Conservation (phyloP, 1,139 yeast genomes). For the Debaryomyces robertsiae region DNA sequence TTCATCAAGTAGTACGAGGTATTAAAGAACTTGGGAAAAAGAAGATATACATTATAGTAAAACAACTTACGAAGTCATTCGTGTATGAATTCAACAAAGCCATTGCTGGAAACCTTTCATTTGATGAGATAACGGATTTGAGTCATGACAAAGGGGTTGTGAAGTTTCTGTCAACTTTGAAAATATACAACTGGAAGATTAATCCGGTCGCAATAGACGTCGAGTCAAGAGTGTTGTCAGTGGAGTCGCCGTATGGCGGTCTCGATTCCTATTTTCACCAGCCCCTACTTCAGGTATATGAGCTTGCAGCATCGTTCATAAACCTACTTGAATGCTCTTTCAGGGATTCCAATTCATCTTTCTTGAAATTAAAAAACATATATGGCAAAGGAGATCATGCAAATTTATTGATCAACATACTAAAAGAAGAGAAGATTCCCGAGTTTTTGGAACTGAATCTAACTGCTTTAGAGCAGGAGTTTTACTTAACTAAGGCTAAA, state of each 20-base stretch:
- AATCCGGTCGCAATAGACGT: conserved; percentile 25
- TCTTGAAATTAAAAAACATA: conserved; percentile 32
- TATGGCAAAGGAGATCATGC: conserved; percentile 46
- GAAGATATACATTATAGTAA: conserved; percentile 31
- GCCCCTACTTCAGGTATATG: conserved; percentile 38
- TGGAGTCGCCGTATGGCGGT: conserved; percentile 24
- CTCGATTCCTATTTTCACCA: conserved; percentile 33
- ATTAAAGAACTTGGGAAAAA: conserved; percentile 16
- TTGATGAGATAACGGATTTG: conserved; percentile 21
- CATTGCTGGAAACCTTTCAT: conserved; percentile 24
- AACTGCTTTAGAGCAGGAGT: conserved; percentile 40
- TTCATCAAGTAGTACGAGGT: conserved; percentile 12
- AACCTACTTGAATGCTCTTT: conserved; percentile 23
- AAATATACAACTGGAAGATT: conserved; percentile 37
- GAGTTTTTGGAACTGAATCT: conserved; percentile 32
- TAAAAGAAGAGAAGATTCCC: conserved; percentile 30
- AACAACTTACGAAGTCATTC: conserved; percentile 33
- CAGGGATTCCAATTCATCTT: conserved; percentile 22
- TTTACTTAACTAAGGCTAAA: conserved; percentile 34
- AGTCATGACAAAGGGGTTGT: conserved; percentile 13
- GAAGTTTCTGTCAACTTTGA: conserved; percentile 24
- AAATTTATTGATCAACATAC: conserved; percentile 30
- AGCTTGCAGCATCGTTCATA: conserved; percentile 29
- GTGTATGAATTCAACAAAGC: conserved; percentile 31
- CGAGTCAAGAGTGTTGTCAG: conserved; percentile 28